Evolutionary conservation across 371 early-diverging fungal genomes (phyloP), one percentile per base, ranked within the genome.

Genomic region (Batkoa obscura): DNA sequence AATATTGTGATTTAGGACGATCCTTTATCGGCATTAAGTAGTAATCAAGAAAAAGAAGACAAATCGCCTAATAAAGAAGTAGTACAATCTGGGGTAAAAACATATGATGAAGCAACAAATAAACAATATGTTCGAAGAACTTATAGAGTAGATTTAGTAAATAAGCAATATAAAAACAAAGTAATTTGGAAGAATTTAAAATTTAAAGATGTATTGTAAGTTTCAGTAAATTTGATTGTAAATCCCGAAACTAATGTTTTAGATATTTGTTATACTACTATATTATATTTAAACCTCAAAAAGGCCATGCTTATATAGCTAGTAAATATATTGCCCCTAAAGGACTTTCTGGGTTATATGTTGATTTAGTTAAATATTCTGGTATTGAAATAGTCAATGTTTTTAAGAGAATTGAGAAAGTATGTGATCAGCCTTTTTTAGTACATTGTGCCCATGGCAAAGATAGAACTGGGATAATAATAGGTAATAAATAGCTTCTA

Each of bases 391-490:
- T 45, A 45, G 4, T 45, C 10, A 45, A 45, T 15, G 45, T 45
- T 3, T 45, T 45, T 12, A 45, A 45, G 15, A 23, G 10, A 3
- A 45, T 45, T 3, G n/a, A n/a, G n/a, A n/a, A n/a, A n/a, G n/a
- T n/a, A n/a, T n/a, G n/a, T n/a, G n/a, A n/a, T n/a, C n/a, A n/a
- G n/a, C n/a, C n/a, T n/a, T n/a, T n/a, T n/a, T 23, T 45, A 8
- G 8, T 45, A 45, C 90, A 90, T 61, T 90, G 90, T 66, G 82
- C 86, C 10, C 86, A 86, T 33, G 90, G 90, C 48, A 90, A 90
- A 66, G 91, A 90, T 60, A 74, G 91, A 45, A 90, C 91, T 0
- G 91, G 91, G 13, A 69, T 90, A 2, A 39, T 53, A 3, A 53
- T 30, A 4, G 53, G 53, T 53, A 38, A 53, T 17, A 3, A 5